These are phyloP conservation scores for Trametes cinnabarina DNA, from an alignment of 768 basidiomycete species.

Conservation along the genomic window DNA sequence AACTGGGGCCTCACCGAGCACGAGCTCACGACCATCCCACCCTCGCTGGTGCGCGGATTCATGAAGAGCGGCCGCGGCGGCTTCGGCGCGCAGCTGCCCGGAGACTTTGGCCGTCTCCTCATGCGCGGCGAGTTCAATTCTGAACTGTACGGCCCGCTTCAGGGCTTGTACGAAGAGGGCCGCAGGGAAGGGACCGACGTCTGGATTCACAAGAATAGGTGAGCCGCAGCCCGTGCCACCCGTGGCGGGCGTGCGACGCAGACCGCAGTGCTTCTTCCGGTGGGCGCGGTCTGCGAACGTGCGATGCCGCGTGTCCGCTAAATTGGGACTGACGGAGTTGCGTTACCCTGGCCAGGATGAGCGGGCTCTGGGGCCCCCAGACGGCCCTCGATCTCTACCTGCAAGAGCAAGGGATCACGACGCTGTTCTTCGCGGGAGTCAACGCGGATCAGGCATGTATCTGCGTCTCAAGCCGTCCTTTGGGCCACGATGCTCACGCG, in stretches of 20 bases:
- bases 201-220: slow-evolving; percentile 75
- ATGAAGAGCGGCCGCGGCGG: slow-evolving; percentile 45
- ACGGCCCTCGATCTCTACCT: slow-evolving; percentile 62
- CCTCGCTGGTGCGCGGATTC: slow-evolving; percentile 56
- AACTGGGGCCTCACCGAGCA: slow-evolving; percentile 73
- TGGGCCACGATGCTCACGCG: neutral
- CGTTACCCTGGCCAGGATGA: slow-evolving; percentile 44
- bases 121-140: slow-evolving; percentile 61
- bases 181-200: slow-evolving; percentile 56
- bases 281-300: slow-evolving; percentile 1
- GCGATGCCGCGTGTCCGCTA: neutral
- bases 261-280: neutral
- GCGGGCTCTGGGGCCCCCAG: slow-evolving; percentile 64
- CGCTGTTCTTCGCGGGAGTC: slow-evolving; percentile 61
- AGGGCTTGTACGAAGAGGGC: slow-evolving; percentile 52
- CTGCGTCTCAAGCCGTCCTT: neutral
- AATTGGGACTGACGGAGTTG: neutral
- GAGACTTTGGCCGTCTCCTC: slow-evolving; percentile 50
- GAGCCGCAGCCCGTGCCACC: neutral
- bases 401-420: slow-evolving; percentile 59
- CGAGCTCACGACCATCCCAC: slow-evolving; percentile 60
- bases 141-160: slow-evolving; percentile 62
- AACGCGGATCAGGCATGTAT: slow-evolving; percentile 59
- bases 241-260: neutral
- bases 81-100: slow-evolving; percentile 54